phyloP scores from a whole-genome alignment of 2,329 filamentous ascomycete species.

The Onygenales sp. region DNA sequence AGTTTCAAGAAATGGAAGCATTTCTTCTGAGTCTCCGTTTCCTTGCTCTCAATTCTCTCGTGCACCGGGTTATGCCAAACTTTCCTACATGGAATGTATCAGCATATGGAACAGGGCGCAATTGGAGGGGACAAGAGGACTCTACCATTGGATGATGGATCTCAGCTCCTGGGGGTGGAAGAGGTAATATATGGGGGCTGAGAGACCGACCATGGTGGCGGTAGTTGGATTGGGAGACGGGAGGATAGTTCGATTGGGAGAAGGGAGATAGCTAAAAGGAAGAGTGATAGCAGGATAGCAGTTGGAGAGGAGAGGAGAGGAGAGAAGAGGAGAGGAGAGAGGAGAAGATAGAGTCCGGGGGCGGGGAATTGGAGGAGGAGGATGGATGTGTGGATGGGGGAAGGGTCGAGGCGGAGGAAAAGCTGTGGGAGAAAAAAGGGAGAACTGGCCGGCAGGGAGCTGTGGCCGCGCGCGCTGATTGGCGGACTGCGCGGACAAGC shows the following conservation, averaged over 20 bases:
- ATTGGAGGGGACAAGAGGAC: constrained; percentile 3
- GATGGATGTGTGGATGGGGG: background rate
- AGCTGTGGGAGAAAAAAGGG: constrained; percentile 1
- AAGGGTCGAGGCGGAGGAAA: constrained; percentile 2
- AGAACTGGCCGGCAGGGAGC: background rate
- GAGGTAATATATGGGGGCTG: constrained; percentile 58
- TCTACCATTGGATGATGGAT: constrained; percentile 80
- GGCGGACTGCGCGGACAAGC: too few species aligned
- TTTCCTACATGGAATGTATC: constrained; percentile 53
- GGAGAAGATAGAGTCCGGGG: constrained; percentile 6
- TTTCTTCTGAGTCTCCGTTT: constrained; percentile 61
- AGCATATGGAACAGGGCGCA: background rate
- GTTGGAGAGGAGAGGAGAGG: background rate
- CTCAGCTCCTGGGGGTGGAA: constrained; percentile 70
- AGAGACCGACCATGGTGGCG: constrained; percentile 30
- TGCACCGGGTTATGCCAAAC: constrained; percentile 94
- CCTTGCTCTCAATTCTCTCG: constrained; percentile 65
- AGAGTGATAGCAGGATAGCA: background rate
- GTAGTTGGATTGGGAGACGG: constrained; percentile 11
- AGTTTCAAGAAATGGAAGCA: constrained; percentile 80
- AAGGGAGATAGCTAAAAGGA: constrained; percentile 11
- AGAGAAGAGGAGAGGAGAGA: constrained; percentile 9
- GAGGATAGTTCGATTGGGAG: constrained; percentile 9
- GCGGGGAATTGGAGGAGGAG: background rate
- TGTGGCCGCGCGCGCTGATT: background rate